Base-by-base conservation (phyloP, 768 basidiomycete genomes). In the Hypsizygus marmoreus region DNA sequence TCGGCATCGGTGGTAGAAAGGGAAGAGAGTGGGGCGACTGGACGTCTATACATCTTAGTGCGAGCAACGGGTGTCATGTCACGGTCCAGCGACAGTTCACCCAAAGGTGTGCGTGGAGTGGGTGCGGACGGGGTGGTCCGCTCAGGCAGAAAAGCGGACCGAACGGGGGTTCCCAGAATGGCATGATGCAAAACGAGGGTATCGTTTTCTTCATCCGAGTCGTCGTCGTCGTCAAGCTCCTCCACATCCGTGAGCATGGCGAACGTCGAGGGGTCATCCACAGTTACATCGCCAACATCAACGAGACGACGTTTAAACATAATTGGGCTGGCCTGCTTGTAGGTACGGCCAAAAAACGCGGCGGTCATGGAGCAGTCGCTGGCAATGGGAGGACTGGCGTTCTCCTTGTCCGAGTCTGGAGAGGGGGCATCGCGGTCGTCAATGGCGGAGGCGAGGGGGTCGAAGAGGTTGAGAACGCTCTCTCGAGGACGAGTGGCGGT, bases 401-500 rank as follows among this genome's bases (percentile, higher is more conserved):
- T 80, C 54, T 78, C 77, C 66, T 79, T 77, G 69, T 77, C 73
- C 0, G 70, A 69, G 26, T 72, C 66, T 1, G 67, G 57, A 14
- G 70, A 64, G 10, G 60, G 49, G 6, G 50, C 46, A 54, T 60
- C 53, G 43, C 63, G 56, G 40, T 31, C 29, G 14, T 53, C 49
- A 6, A 25, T 30, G 12, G 49, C 30, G 3, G 50, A 48, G n/a
- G 66, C 48, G 25, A 80, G 70, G 19, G 79, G 79, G 64, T 80
- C 79, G 54, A 80, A 80, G 28, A 79, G 70, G 12, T 65, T 58
- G 32, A 80, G 73, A 30, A 80, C 52, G 53, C 77, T 79, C 11
- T 61, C 62, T 45, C 77, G 65, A 19, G 78, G 77, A 41, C 70
- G 68, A 49, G 56, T 62, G 40, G 63, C 47, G 34, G 53, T 61